Base-by-base conservation (phyloP, 2,329 filamentous ascomycete species). In the Trichoderma cornu-damae region DNA sequence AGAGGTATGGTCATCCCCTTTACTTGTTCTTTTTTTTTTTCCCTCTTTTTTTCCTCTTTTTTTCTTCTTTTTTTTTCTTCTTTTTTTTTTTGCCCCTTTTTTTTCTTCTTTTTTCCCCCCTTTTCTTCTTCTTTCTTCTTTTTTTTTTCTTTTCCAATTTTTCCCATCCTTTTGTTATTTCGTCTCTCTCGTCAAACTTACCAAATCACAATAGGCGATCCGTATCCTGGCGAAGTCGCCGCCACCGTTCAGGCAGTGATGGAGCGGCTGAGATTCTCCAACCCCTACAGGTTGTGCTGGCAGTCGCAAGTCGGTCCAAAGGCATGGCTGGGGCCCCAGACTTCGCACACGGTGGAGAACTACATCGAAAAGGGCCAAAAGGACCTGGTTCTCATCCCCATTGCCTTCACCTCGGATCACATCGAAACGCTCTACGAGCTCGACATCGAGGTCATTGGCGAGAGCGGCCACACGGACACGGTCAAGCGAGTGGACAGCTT, bases 321-420 rank as follows among this genome's bases (percentile, higher is more conserved):
- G 26, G 89, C 94, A 18, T 99, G 94, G 94, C 80, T 99, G 7
- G 94, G 94, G 20, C 92, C 94, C 9, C 94, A 99, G 72, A 99
- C 94, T 0, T 86, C 87, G 60, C 85, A 87, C 63, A 93, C 92
- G 0, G 94, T 99, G 9, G 85, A 92, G 68, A 82, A 90, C 60
- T 95, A 96, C 69, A 85, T 97, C 63, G 84, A 88, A 68, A 91
- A 94, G 73, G 94, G 93, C 1, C 89, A 96, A 68, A 96, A 87
- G 56, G 91, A 99, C 68, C 79, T 99, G 55, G 79, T 96, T 1
- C 79, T 99, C 6, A 90, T 99, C 57, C 94, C 94, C 0, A 95
- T 99, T 63, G 94, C 94, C 5, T 99, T 99, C 70, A 99, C 94
- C 0, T 96, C 90, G n/a, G 94, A 99, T 67, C 94, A 99, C 70